These are phyloP conservation scores for Ilyonectria mors-panacis DNA, from an alignment of 2,329 filamentous ascomycete species.

Conservation along the genomic window DNA sequence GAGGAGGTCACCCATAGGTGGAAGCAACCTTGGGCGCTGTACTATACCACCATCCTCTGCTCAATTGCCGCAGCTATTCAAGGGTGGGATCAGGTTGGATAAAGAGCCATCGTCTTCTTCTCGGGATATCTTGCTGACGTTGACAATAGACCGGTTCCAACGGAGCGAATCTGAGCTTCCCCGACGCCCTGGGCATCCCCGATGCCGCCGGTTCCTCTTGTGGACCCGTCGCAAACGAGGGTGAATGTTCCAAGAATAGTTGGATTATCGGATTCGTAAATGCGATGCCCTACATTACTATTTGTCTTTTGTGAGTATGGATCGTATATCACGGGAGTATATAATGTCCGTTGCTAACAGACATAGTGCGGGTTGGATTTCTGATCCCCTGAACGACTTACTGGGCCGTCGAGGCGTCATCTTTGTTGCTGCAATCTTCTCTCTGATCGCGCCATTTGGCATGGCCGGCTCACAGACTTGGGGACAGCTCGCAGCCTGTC, in stretches of 20 bases:
- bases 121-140: conserved; percentile 6
- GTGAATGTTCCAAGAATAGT: conserved; percentile 61
- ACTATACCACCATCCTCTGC: conserved; percentile 66
- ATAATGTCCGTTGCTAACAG: conserved; percentile 18
- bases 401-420: conserved; percentile 75
- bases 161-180: conserved; percentile 65
- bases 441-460: conserved; percentile 72
- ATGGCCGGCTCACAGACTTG: conserved; percentile 72
- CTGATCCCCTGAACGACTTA: conserved; percentile 72
- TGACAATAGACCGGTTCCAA: conserved; percentile 57
- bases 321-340: background rate
- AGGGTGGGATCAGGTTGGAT: conserved; percentile 57
- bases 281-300: conserved; percentile 60
- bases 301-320: conserved; percentile 57
- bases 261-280: conserved; percentile 77
- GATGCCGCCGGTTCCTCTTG: conserved; percentile 50
- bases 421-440: conserved; percentile 75
- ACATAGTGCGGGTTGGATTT: conserved; percentile 70
- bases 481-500: conserved; percentile 69
- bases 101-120: background rate
- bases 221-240: conserved; percentile 52
- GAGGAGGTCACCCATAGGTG: conserved; percentile 65
- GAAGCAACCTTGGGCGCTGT: conserved; percentile 64
- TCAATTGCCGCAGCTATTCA: conserved; percentile 70
- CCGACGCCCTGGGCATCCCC: conserved; percentile 60